Percentiles rank a stretch among this genome's conserved stretches.
These are phyloP conservation scores for Chaetomium tenue DNA, from an alignment of 495 filamentous ascomycete species.

Conservation along the genomic window DNA sequence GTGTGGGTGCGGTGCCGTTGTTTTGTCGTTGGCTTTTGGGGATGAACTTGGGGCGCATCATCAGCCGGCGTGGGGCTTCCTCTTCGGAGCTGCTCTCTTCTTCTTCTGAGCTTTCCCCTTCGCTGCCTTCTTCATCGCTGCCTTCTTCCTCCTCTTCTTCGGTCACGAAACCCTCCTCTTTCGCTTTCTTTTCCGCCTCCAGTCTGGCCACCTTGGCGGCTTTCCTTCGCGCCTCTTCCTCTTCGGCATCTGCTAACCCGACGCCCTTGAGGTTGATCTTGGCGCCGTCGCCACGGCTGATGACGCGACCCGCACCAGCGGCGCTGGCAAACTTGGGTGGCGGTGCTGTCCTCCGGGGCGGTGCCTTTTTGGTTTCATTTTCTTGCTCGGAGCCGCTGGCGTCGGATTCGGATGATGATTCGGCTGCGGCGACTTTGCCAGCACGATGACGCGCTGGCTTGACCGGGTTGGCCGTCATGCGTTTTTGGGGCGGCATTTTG, in stretches of 20 bases:
- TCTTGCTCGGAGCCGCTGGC: slow-evolving; percentile 51
- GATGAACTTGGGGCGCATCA: slow-evolving; percentile 88
- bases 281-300: slow-evolving; percentile 60
- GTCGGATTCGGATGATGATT: slow-evolving; percentile 60
- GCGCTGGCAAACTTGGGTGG: slow-evolving; percentile 61
- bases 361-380: slow-evolving; percentile 30
- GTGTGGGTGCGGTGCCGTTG: slow-evolving; percentile 17
- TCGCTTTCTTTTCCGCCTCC: slow-evolving; percentile 49
- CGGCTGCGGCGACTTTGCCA: slow-evolving; percentile 73
- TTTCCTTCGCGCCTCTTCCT: slow-evolving; percentile 47
- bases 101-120: slow-evolving; percentile 51
- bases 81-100: slow-evolving; percentile 57
- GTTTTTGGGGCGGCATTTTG: slow-evolving; percentile 73
- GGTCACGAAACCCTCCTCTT: slow-evolving; percentile 75
- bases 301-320: slow-evolving; percentile 44
- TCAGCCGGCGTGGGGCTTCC: slow-evolving; percentile 70
- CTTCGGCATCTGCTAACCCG: slow-evolving; percentile 42
- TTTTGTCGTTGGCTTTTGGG: slow-evolving; percentile 70
- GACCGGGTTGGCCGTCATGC: slow-evolving; percentile 92
- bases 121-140: slow-evolving; percentile 42
- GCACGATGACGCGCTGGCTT: slow-evolving; percentile 80
- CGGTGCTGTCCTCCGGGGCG: slow-evolving; percentile 47
- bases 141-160: slow-evolving; percentile 50
- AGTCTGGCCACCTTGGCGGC: slow-evolving; percentile 43
- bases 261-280: slow-evolving; percentile 65